Base-by-base conservation (phyloP, 306 rosid genomes). In the Canavalia ensiformis region DNA sequence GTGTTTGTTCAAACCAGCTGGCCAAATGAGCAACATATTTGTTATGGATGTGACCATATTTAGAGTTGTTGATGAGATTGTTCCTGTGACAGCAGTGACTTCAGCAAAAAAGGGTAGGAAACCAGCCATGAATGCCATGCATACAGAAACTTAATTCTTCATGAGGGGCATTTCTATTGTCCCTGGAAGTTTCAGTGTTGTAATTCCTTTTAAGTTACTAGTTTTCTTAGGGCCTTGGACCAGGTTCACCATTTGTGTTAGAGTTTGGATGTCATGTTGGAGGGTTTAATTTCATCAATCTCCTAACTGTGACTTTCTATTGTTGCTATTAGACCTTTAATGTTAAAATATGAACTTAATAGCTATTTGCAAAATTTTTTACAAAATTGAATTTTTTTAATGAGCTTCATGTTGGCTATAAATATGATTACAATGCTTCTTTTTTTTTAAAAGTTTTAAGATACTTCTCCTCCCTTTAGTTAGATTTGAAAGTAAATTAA, bases 21-120 rank as follows among this genome's bases (percentile, higher is more conserved):
- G 70, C 35, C 35, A 41, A 13, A 2, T 56, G 25, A 79, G 63
- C 45, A 7, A 63, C 46, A 28, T 71, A 7, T 8, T 78, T 64
- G 67, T 88, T 51, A 6, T 91, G 78, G 92, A 91, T 69, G 91
- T 91, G 72, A 75, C 37, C 63, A 77, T 92, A 65, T 92, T 88
- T 76, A 84, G 97, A 47, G 95, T 91, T 56, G 84, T 90, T 12
- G 77, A 75, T 59, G 86, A 92, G 77, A 44, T 74, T 42, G 51
- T 76, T 7, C 89, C 90, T 74, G 83, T 80, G 7, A 63, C 63
- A n/a, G 65, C 54, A 0, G 5, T 82, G 10, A 8, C 74, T 5
- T 39, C 78, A 6, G 70, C 6, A 69, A 81, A 3, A 60, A 72
- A 67, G 51, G 84, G 68, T 11, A 78, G 59, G 77, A 86, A 49